A percentile compares a stretch with the other conserved stretches of the same genome.
Conservation (phyloP, 768 basidiomycete genomes). For the Tulasnella sp. region DNA sequence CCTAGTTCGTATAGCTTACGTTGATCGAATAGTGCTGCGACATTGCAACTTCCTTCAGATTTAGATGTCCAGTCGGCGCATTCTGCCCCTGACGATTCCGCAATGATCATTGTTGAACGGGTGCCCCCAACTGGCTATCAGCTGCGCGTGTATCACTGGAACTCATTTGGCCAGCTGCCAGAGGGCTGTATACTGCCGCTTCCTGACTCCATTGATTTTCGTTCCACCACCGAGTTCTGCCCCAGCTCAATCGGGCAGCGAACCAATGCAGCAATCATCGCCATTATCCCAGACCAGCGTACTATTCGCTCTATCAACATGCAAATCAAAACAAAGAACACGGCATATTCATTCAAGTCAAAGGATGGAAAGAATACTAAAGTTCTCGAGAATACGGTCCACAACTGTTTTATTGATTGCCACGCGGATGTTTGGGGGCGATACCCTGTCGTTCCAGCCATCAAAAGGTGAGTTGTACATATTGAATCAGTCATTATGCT, state of each 20-base stretch:
- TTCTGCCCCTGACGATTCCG: conserved; percentile 44
- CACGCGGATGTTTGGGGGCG: conserved; percentile 15
- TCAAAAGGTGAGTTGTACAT: neutral
- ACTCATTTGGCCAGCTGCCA: conserved; percentile 39
- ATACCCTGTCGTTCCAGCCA: conserved; percentile 12
- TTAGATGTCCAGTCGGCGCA: conserved; percentile 31
- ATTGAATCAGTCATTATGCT: neutral
- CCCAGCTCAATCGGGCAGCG: conserved; percentile 38
- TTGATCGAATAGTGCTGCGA: conserved; percentile 32
- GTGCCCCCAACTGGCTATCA: neutral
- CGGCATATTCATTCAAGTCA: conserved; percentile 44
- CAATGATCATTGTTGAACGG: conserved; percentile 29
- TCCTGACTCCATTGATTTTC: no score
- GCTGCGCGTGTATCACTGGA: conserved; percentile 41
- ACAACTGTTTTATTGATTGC: conserved; percentile 12
- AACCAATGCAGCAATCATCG: conserved; percentile 32
- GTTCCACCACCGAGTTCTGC: conserved; percentile 17
- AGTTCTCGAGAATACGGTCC: neutral
- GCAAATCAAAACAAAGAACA: conserved; percentile 41
- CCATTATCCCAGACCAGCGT: conserved; percentile 26
- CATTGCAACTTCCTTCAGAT: conserved; percentile 28
- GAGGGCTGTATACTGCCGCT: no score
- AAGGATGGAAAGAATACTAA: conserved; percentile 20
- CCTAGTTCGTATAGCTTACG: neutral
- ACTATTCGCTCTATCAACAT: conserved; percentile 34